Evolutionary conservation across 371 early-diverging fungal species (phyloP), one percentile per base, ranked within the genome.

Genomic region (Rhizopus sp.): DNA sequence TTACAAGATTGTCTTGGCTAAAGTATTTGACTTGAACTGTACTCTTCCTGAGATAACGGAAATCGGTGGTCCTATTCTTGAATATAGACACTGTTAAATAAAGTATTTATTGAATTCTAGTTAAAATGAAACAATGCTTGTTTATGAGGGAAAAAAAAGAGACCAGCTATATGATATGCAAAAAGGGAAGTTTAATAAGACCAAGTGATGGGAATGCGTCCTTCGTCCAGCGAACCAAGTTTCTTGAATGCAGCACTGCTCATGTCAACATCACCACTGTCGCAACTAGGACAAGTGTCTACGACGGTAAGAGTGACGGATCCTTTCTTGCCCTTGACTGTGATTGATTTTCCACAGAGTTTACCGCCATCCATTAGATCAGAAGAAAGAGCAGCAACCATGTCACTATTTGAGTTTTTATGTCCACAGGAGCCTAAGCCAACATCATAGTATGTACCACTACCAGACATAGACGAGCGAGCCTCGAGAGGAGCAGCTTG

Each of bases 1-100:
- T 37, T 97, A 96, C 80, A 97, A 97, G 77, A 92, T 97, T 57
- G 93, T 96, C 1, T 70, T 97, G 10, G 86, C 91, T 57, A 95
- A 95, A 72, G 93, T 93, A 6, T 97, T 96, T 69, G 95, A 97
- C 65, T 73, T 97, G 57, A 88, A 87, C 55, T 94, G 95, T 63
- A 94, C 91, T 58, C 90, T 97, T 61, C 92, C 94, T 3, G 91
- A 93, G 68, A 93, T 96, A 42, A 83, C 85, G 23, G 94, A 95
- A 57, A 78, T 91, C 17, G 97, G 97, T 16, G 95, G 87, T 6
- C 96, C 97, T 0, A 94, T 97, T 55, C 69, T 93, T 57, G 93
- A 94, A 68, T 94, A 91, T 52, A 64, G 51, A 10, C 68, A 77
- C 23, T 77, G 77, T 40, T 77, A 63, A 44, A 49, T 53, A 55